Evolutionary conservation across 106 monocot genomes (phyloP), one percentile per base, ranked within the genome.

Genomic region (Platanthera zijinensis): DNA sequence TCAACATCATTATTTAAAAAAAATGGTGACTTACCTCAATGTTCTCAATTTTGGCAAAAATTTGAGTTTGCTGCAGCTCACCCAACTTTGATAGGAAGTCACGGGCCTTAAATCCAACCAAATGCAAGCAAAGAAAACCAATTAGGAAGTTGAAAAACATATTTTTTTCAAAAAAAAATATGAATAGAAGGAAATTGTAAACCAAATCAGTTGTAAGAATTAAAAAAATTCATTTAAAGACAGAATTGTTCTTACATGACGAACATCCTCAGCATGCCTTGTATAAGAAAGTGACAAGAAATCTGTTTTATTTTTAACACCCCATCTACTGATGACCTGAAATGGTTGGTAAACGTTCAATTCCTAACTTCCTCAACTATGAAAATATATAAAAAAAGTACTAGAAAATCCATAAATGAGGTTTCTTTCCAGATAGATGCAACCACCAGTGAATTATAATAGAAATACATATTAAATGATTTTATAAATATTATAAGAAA

Each of bases 41-140:
- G 74, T 89, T 92, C 76, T 92, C 92, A 73, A 92, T 89, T 83
- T 92, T 92, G 57, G 92, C 92, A 85, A 92, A 89, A 18, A 92
- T 92, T 71, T 89, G 92, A 57, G 92, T 92, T 70, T 92, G 92
- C 15, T 78, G 76, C 25, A 92, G 86, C 67, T 87, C 91, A 48
- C 89, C 91, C 57, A 86, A 84, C 75, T 86, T 95, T 73, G 89
- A 87, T 25, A 92, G 86, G 52, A 88, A 92, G 7, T 87, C 91
- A 12, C 92, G 89, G 48, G 92, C 89, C 91, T 91, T 77, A 7
- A 76, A 51, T 46, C 57, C 28, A 70, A 46, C 39, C 39, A 10
- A n/a, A 59, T n/a, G 30, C 12, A 48, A 67, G 30, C 39, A 39
- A 39, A 39, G 39, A 39, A 39, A 3, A 39, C 39, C 13, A 48